These are phyloP conservation scores for Candida gigantensis DNA, from an alignment of 1,139 yeast species.

Conservation along the genomic window DNA sequence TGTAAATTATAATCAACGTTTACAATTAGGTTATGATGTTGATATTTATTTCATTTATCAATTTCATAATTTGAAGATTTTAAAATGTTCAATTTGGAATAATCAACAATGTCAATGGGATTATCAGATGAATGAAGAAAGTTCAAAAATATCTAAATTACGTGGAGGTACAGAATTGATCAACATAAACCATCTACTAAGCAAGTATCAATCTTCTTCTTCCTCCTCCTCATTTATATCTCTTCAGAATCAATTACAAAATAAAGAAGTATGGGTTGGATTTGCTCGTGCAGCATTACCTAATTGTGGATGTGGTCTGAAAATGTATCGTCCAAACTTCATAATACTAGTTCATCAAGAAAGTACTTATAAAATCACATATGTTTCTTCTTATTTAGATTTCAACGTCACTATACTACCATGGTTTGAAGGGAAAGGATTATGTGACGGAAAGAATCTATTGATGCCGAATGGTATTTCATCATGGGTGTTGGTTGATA, in stretches of 20 bases:
- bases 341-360: conserved; percentile 26
- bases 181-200: conserved; percentile 24
- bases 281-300: conserved; percentile 37
- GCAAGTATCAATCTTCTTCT: too few species aligned
- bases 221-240: too few species aligned
- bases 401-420: conserved; percentile 33
- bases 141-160: conserved; percentile 27
- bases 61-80: conserved; percentile 37
- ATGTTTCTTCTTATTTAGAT: conserved; percentile 35
- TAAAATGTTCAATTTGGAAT: conserved; percentile 32
- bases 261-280: conserved; percentile 36
- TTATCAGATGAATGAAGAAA: conserved; percentile 6
- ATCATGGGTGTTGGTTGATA: conserved; percentile 22
- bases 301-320: conserved; percentile 37
- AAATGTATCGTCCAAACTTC: conserved; percentile 37
- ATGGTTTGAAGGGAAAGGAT: conserved; percentile 27
- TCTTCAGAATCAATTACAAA: conserved; percentile 19
- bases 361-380: conserved; percentile 25
- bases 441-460: conserved; percentile 27
- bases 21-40: conserved; percentile 24
- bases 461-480: conserved; percentile 41
- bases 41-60: conserved; percentile 34
- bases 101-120: conserved; percentile 18
- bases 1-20: conserved; percentile 24
- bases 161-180: conserved; percentile 40